Conservation (phyloP, 805 yeast species). For the Candida maris region DNA sequence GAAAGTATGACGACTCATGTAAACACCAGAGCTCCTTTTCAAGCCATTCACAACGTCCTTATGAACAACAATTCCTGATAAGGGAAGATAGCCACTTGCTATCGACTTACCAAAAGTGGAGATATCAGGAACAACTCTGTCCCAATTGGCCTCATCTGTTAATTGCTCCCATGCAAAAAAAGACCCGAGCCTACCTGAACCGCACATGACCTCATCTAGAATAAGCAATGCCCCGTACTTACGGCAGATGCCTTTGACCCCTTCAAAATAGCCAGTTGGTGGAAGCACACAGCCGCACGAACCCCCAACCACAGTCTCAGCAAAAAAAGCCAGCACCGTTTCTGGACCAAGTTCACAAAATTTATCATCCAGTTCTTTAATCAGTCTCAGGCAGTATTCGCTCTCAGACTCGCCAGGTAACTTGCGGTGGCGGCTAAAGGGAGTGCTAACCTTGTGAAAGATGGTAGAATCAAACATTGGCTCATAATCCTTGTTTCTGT, state of each 20-base stretch:
- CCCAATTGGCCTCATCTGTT: slow-evolving; percentile 26
- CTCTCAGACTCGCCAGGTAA: slow-evolving; percentile 30
- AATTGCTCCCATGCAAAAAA: slow-evolving; percentile 44
- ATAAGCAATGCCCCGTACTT: slow-evolving; percentile 93
- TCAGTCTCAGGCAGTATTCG: slow-evolving; percentile 31
- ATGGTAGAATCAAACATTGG: slow-evolving; percentile 19
- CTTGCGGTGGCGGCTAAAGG: slow-evolving; percentile 17
- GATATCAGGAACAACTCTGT: slow-evolving; percentile 47
- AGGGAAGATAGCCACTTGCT: slow-evolving; percentile 48
- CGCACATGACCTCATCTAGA: slow-evolving; percentile 83
- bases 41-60: slow-evolving; percentile 39
- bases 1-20: slow-evolving; percentile 49
- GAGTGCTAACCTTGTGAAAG: background rate
- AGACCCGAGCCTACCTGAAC: slow-evolving; percentile 51
- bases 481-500: slow-evolving; percentile 16
- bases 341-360: slow-evolving; percentile 40
- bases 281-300: slow-evolving; percentile 43
- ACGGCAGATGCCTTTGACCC: slow-evolving; percentile 61
- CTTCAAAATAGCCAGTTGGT: slow-evolving; percentile 43
- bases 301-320: slow-evolving; percentile 46
- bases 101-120: slow-evolving; percentile 49
- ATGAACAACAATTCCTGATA: slow-evolving; percentile 45
- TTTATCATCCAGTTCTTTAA: slow-evolving; percentile 37
- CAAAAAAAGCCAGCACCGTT: slow-evolving; percentile 39
- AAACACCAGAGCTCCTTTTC: slow-evolving; percentile 37